phyloP scores from a whole-genome alignment of 2,329 filamentous ascomycete genomes.

The Zymoseptoria passerinii region DNA sequence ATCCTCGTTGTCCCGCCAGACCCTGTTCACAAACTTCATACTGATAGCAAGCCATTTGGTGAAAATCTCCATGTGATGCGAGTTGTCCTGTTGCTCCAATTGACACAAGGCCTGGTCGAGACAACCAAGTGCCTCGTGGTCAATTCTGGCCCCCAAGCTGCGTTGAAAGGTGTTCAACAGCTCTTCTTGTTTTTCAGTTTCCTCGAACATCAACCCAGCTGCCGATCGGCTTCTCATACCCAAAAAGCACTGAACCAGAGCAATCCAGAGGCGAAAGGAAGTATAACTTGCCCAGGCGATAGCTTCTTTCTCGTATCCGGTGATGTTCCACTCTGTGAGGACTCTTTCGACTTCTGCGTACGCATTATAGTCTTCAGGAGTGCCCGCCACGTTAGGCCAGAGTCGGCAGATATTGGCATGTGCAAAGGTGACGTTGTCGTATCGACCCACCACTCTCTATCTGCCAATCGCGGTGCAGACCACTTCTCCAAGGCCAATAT shows the following conservation, averaged over 20 bases:
- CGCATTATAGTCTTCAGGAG: conserved; percentile 3
- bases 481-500: background rate
- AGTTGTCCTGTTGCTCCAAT: too few species aligned
- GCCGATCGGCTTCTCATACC: too few species aligned
- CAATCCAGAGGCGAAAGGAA: conserved; percentile 4
- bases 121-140: too few species aligned
- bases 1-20: too few species aligned
- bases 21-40: too few species aligned
- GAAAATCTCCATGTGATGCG: too few species aligned
- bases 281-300: conserved; percentile 1
- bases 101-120: too few species aligned
- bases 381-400: conserved; percentile 7
- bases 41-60: too few species aligned
- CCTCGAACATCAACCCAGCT: too few species aligned
- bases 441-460: conserved; percentile 1
- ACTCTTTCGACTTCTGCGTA: background rate
- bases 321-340: background rate
- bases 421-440: background rate
- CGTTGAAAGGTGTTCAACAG: too few species aligned
- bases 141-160: too few species aligned
- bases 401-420: conserved; percentile 5
- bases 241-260: background rate
- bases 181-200: too few species aligned
- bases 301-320: background rate
- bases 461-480: conserved; percentile 1